A percentile compares a stretch with the other conserved stretches of the same genome.
These are phyloP conservation scores for Candida yuanshanica DNA, from an alignment of 805 yeast genomes.

Conservation along the genomic window DNA sequence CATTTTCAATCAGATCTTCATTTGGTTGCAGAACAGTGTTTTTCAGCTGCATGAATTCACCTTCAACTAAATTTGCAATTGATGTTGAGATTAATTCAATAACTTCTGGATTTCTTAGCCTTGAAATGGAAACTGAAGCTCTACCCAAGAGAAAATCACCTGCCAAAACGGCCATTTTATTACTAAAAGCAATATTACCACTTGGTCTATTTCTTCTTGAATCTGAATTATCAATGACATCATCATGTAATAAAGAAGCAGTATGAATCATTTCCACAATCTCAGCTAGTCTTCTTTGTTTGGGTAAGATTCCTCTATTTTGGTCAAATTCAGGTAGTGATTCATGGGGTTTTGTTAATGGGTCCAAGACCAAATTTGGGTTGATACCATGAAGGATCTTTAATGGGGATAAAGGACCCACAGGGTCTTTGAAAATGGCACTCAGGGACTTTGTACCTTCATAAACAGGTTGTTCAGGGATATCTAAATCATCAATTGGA, in stretches of 20 bases:
- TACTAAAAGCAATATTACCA: slow-evolving; percentile 90
- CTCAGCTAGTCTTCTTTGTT: slow-evolving; percentile 92
- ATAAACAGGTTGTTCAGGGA: slow-evolving; percentile 57
- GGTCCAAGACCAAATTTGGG: slow-evolving; percentile 77
- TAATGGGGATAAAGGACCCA: slow-evolving; percentile 72
- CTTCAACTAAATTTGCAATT: slow-evolving; percentile 95
- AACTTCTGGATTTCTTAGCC: slow-evolving; percentile 94
- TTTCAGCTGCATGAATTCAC: slow-evolving; percentile 97
- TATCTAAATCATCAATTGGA: slow-evolving; percentile 57
- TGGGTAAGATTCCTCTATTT: slow-evolving; percentile 77
- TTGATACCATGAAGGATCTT: slow-evolving; percentile 83
- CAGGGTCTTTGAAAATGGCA: slow-evolving; percentile 42
- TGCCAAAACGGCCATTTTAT: slow-evolving; percentile 95
- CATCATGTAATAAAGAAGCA: slow-evolving; percentile 92
- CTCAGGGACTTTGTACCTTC: slow-evolving; percentile 49
- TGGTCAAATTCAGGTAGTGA: slow-evolving; percentile 55
- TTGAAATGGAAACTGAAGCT: slow-evolving; percentile 92
- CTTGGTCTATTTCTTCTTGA: slow-evolving; percentile 85
- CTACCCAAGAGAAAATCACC: slow-evolving; percentile 95
- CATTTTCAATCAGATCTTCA: slow-evolving; percentile 42
- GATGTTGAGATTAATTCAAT: slow-evolving; percentile 92
- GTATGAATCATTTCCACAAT: slow-evolving; percentile 98
- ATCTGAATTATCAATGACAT: slow-evolving; percentile 88
- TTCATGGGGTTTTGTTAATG: slow-evolving; percentile 76
- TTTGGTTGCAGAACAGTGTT: slow-evolving; percentile 71